These are phyloP conservation scores for Tylopilus sp. DNA, from an alignment of 768 basidiomycete species.

Conservation along the genomic window DNA sequence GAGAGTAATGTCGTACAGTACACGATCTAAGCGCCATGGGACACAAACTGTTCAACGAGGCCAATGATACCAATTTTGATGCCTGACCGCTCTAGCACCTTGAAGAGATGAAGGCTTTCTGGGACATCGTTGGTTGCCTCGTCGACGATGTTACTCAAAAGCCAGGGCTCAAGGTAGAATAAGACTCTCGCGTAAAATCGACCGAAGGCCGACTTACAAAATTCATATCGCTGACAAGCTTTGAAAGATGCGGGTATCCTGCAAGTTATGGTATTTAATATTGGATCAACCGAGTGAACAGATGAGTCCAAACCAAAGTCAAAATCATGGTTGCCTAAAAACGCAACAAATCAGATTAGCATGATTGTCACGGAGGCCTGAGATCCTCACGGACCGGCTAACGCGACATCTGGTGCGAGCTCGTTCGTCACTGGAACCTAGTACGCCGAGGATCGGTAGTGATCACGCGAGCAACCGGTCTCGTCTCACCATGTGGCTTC, in stretches of 20 bases:
- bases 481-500: constrained; percentile 78
- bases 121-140: constrained; percentile 61
- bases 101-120: constrained; percentile 54
- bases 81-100: constrained; percentile 66
- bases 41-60: constrained; percentile 73
- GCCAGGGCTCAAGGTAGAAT: constrained; percentile 63
- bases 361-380: neutral
- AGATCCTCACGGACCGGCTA: constrained; percentile 58
- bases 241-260: constrained; percentile 64
- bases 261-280: neutral
- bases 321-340: constrained; percentile 86
- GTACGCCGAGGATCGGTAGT: constrained; percentile 1
- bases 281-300: neutral
- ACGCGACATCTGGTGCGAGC: constrained; percentile 72
- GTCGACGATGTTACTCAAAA: constrained; percentile 85
- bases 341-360: constrained; percentile 5
- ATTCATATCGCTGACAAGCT: constrained; percentile 65
- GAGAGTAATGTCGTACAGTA: neutral
- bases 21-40: neutral
- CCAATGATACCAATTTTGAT: constrained; percentile 79
- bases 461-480: neutral
- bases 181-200: neutral
- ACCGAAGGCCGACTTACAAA: constrained; percentile 51
- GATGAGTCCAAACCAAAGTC: constrained; percentile 60
- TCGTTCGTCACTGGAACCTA: constrained; percentile 85